Conservation (phyloP, 306 rosid species). For the Inga leiocalycina region DNA sequence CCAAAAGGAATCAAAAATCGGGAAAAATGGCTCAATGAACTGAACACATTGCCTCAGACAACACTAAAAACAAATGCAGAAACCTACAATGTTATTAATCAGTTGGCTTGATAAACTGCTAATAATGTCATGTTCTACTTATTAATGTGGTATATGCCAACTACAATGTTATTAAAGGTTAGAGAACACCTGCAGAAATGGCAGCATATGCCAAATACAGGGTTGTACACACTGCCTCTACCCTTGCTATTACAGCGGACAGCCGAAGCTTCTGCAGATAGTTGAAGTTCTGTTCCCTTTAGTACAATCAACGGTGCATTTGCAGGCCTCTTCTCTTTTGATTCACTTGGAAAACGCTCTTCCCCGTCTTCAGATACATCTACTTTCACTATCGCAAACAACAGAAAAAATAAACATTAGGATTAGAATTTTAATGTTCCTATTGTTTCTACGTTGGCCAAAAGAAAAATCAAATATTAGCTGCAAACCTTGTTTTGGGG, state of each 20-base stretch:
- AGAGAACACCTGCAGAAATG: constrained; percentile 73
- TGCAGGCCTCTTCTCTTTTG: constrained; percentile 50
- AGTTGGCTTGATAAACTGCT: background rate
- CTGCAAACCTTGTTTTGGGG: constrained; percentile 28
- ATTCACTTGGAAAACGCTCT: constrained; percentile 6
- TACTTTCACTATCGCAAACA: constrained; percentile 19
- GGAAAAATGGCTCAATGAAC: background rate
- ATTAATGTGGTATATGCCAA: constrained; percentile 45
- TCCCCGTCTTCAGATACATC: constrained; percentile 15
- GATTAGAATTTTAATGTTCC: background rate
- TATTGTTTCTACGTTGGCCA: background rate
- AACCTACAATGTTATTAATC: background rate
- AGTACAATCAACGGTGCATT: constrained; percentile 54
- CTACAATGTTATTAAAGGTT: background rate
- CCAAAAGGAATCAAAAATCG: background rate
- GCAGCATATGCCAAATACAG: constrained; percentile 68
- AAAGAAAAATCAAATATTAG: background rate
- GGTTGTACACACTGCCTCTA: constrained; percentile 65
- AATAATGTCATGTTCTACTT: background rate
- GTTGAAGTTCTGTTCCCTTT: constrained; percentile 30
- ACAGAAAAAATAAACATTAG: background rate
- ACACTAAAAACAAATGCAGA: background rate
- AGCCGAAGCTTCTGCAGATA: constrained; percentile 48
- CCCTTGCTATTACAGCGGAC: constrained; percentile 65
- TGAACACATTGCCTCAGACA: background rate